Conservation (phyloP, 371 early-diverging fungal genomes). For the Synchytrium microbalum region DNA sequence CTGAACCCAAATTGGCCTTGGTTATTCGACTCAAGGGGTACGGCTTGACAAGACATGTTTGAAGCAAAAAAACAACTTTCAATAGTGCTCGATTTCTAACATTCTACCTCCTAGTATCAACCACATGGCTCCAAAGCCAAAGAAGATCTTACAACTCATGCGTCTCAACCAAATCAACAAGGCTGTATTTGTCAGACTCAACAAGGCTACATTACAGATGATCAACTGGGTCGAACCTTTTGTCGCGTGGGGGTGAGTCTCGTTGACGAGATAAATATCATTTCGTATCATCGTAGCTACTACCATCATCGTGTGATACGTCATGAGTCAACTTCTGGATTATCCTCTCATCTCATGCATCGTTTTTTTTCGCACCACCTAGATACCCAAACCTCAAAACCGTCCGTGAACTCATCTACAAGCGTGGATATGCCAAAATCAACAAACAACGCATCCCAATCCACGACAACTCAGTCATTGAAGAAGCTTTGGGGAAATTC, state of each 20-base stretch:
- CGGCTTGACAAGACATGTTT: background rate
- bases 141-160: constrained; percentile 97
- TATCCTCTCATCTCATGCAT: background rate
- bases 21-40: constrained; percentile 76
- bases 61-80: background rate
- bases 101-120: constrained; percentile 61
- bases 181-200: constrained; percentile 96
- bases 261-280: background rate
- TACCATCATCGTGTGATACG: background rate
- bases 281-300: background rate
- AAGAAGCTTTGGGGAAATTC: constrained; percentile 88
- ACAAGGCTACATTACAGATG: constrained; percentile 98
- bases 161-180: constrained; percentile 99
- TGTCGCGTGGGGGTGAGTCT: constrained; percentile 63
- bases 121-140: constrained; percentile 98
- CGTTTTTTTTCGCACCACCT: constrained; percentile 9
- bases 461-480: constrained; percentile 93
- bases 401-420: constrained; percentile 99
- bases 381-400: constrained; percentile 98
- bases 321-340: background rate
- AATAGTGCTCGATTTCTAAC: background rate
- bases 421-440: constrained; percentile 98
- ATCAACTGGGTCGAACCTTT: constrained; percentile 97
- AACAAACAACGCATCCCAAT: constrained; percentile 95
- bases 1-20: constrained; percentile 96